Evolutionary conservation across 345 rosid species (phyloP).

Genomic region (Rubroshorea leprosula): DNA sequence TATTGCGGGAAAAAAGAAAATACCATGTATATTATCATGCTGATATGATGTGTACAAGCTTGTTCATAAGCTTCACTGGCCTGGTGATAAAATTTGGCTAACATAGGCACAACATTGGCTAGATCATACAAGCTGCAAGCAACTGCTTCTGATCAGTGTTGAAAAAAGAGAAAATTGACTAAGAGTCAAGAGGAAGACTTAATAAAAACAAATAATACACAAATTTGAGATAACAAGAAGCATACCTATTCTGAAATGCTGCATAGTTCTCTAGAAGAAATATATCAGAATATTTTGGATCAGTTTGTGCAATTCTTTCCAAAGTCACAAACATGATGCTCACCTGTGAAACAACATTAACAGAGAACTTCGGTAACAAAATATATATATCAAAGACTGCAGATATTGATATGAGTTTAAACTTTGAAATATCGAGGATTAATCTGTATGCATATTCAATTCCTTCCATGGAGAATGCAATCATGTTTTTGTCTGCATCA

Average conservation of each 20-base stretch:
- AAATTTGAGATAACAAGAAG: not conserved
- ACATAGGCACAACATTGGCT: constrained; percentile 90
- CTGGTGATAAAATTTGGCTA: constrained; percentile 99
- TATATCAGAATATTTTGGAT: constrained; percentile 87
- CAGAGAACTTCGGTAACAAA: constrained; percentile 1
- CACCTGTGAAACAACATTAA: constrained; percentile 51
- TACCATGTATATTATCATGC: constrained; percentile 88
- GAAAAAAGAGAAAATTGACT: not conserved
- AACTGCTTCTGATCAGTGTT: constrained; percentile 24
- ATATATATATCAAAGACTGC: not conserved
- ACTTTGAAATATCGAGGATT: not conserved
- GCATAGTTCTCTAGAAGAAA: constrained; percentile 95
- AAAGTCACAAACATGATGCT: constrained; percentile 91
- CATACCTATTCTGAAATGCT: constrained; percentile 92
- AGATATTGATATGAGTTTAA: not conserved
- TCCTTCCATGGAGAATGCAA: not conserved
- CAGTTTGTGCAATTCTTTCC: constrained; percentile 91
- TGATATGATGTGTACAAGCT: constrained; percentile 94
- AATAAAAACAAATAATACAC: constrained; percentile 1
- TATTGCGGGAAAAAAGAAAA: constrained; percentile 2
- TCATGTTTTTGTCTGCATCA: not conserved
- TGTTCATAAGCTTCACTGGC: constrained; percentile 98
- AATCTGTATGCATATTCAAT: not conserved
- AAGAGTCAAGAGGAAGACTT: constrained; percentile 1
- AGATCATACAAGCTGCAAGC: constrained; percentile 84